Conservation (phyloP, 306 rosid species). For the Fagus sylvatica region DNA sequence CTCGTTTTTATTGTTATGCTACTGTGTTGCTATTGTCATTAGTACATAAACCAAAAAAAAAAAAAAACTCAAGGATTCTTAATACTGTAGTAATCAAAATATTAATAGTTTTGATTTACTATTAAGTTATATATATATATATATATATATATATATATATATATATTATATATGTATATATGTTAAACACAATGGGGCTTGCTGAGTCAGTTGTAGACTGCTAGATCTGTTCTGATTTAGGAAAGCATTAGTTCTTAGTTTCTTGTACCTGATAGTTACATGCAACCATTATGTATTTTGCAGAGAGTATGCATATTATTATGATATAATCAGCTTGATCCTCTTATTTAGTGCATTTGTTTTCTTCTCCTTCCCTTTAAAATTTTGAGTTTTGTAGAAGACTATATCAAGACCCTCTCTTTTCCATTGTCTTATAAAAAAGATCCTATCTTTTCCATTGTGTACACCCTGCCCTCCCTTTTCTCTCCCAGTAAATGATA, state of each 20-base stretch:
- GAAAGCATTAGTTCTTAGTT: background rate
- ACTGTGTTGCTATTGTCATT: background rate
- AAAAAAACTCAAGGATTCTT: no score
- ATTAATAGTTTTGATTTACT: background rate
- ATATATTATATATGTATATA: no score
- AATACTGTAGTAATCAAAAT: no score
- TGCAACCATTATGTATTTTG: background rate
- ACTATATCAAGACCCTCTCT: background rate
- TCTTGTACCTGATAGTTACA: background rate
- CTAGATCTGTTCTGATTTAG: background rate
- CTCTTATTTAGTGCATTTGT: background rate
- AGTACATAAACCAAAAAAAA: no score
- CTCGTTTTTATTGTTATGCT: background rate
- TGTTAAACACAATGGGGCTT: background rate
- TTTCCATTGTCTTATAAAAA: background rate
- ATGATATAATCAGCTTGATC: background rate
- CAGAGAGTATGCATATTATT: background rate
- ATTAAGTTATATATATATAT: background rate
- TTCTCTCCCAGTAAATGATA: no score
- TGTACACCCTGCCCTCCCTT: no score
- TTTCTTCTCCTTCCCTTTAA: background rate
- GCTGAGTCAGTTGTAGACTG: background rate
- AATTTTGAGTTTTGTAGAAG: background rate
- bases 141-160: no score
- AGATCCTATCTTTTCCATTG: background rate